Base-by-base conservation (phyloP, 306 rosid species). In the Dalbergia oliveri region DNA sequence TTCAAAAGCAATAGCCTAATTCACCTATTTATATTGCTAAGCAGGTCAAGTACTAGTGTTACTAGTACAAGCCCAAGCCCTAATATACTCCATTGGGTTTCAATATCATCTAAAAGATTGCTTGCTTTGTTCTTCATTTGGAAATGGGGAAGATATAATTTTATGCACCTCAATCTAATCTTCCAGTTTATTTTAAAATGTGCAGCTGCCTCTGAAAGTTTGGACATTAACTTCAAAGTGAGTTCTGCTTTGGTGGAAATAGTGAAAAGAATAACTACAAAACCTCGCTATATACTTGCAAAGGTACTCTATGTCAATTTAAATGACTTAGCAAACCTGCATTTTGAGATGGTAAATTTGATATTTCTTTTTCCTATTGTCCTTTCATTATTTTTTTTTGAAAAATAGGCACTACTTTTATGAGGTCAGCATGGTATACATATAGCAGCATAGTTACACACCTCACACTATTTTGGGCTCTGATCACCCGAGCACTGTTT, bases 231-330 rank as follows among this genome's bases (percentile, higher is more conserved):
- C 76, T 90, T 84, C 86, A 92, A 91, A 87, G 97, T 94, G 79
- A 94, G 99, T 84, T 90, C 97, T 73, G 97, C 97, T 45, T 82
- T 94, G 86, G 99, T 94, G 90, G 97, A 92, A 86, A 92, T 92
- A 81, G 91, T 90, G 79, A 89, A 84, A 73, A 73, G 77, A 84
- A 88, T 94, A 74, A 75, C 95, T 60, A 84, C 83, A 23, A 92
- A 88, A 83, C 99, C 99, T 78, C 97, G 97, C 47, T 94, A 92
- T 66, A 94, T 94, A 84, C 95, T 94, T 85, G 99, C 99, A 50
- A 94, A 94, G 97, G 99, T 94, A 85, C 72, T 64, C 75, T 49
- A 35, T 33, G 50, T 37, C 8, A 37, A 14, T 79, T 79, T 76
- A 79, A 84, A 60, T 72, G 78, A 73, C 59, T 44, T 54, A n/a